phyloP scores from a whole-genome alignment of 1,139 yeast species.

The Magnusiomyces tetraspermus region DNA sequence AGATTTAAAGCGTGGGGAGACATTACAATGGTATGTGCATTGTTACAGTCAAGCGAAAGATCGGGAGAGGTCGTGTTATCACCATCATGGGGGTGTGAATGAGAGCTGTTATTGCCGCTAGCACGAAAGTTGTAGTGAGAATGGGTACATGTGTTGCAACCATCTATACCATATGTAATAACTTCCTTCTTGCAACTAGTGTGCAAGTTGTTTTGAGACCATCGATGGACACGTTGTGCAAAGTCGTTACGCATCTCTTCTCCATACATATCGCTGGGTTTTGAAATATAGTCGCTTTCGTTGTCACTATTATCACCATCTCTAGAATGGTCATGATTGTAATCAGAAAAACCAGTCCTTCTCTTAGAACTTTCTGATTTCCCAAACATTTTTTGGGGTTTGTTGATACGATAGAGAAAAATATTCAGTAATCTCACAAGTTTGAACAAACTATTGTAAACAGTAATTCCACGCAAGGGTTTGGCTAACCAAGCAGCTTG shows the following conservation, averaged over 20 bases:
- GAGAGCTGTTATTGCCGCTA: not conserved
- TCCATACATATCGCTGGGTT: not conserved
- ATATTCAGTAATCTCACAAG: constrained; percentile 14
- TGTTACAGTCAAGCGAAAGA: not conserved
- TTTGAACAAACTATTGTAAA: constrained; percentile 16
- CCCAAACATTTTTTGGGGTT: not conserved
- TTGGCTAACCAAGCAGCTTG: constrained; percentile 13
- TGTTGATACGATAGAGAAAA: constrained; percentile 6
- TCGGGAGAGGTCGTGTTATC: not conserved
- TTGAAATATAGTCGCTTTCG: not conserved
- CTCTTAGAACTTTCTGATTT: not conserved
- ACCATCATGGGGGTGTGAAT: not conserved
- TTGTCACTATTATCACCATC: not conserved
- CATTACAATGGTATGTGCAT: not conserved
- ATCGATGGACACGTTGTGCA: not conserved
- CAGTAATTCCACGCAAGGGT: constrained; percentile 15
- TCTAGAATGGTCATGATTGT: not conserved
- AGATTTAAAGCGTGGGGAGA: constrained; percentile 2
- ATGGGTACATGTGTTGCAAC: not conserved
- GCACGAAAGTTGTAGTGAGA: not conserved
- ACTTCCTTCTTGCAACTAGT: not conserved
- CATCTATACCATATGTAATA: not conserved
- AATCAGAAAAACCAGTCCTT: not conserved
- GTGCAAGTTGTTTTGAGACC: not conserved
- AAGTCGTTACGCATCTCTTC: not conserved